A percentile compares a stretch with the other conserved stretches of the same genome.
phyloP scores from a whole-genome alignment of 2,329 filamentous ascomycete genomes.

The Xylaria sp. region DNA sequence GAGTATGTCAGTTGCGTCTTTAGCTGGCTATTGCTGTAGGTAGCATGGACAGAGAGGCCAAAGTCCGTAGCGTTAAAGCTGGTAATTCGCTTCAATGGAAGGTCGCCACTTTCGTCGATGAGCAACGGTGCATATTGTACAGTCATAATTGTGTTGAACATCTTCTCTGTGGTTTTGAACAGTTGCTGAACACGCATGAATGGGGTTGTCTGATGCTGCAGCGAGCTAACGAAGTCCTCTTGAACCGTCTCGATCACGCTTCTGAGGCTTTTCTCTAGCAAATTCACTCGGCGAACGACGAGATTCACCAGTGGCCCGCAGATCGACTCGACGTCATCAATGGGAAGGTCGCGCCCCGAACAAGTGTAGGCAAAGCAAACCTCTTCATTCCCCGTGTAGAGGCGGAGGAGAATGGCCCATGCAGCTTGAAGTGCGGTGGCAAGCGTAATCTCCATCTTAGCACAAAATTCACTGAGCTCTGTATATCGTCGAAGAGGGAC shows the following conservation, averaged over 20 bases:
- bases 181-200: constrained; percentile 25
- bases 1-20: constrained; percentile 20
- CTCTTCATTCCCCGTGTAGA: constrained; percentile 21
- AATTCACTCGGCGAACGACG: constrained; percentile 11
- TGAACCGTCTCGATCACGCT: constrained; percentile 20
- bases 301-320: constrained; percentile 25
- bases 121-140: constrained; percentile 25
- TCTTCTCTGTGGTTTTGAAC: constrained; percentile 20
- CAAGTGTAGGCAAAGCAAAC: constrained; percentile 23
- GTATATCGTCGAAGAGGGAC: neutral
- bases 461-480: constrained; percentile 11
- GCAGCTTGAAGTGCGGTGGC: constrained; percentile 15
- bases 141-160: constrained; percentile 28
- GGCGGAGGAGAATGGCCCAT: constrained; percentile 25
- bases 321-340: constrained; percentile 22
- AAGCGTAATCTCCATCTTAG: constrained; percentile 14
- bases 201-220: constrained; percentile 18
- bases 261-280: constrained; percentile 10
- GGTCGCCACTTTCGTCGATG: constrained; percentile 15
- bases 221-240: constrained; percentile 18
- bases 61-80: constrained; percentile 22
- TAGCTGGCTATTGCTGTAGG: constrained; percentile 3
- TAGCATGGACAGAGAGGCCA: constrained; percentile 14
- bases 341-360: constrained; percentile 20
- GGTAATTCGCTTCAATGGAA: constrained; percentile 9